Percentiles rank a stretch among this genome's conserved stretches.
These are phyloP conservation scores for Phytopythium chamaehyphon DNA, from an alignment of 352 stramenopile genomes.

Conservation along the genomic window DNA sequence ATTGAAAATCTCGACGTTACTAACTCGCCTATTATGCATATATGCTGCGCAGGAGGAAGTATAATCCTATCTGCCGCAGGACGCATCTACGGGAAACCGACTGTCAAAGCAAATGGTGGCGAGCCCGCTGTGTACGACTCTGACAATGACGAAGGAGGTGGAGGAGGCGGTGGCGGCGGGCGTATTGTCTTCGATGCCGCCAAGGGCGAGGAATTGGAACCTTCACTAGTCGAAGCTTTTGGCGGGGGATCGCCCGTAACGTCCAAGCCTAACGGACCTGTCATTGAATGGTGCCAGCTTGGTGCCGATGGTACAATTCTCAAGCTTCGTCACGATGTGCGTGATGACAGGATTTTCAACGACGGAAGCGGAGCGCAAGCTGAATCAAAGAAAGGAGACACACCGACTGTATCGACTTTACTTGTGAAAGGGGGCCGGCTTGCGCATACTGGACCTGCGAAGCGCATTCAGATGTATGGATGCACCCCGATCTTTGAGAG, in stretches of 20 bases:
- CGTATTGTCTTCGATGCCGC: slow-evolving; percentile 50
- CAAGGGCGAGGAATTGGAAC: slow-evolving; percentile 32
- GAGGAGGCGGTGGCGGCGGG: slow-evolving; percentile 54
- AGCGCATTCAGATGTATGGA: slow-evolving; percentile 67
- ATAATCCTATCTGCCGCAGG: slow-evolving; percentile 33
- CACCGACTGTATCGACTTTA: slow-evolving; percentile 26
- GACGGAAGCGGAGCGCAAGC: slow-evolving; percentile 5
- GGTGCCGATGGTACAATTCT: slow-evolving; percentile 76
- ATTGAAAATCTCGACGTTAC: neutral
- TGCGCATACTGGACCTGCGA: slow-evolving; percentile 44
- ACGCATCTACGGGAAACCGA: slow-evolving; percentile 33
- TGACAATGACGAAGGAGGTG: slow-evolving; percentile 27
- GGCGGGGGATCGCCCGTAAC: slow-evolving; percentile 30
- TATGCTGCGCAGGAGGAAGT: slow-evolving; percentile 30
- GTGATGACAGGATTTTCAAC: slow-evolving; percentile 13
- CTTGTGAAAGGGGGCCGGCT: slow-evolving; percentile 55
- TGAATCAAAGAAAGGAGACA: neutral
- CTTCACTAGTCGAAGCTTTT: slow-evolving; percentile 39
- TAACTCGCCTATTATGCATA: neutral
- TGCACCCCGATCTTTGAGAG: slow-evolving; percentile 70
- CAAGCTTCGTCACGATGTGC: slow-evolving; percentile 37
- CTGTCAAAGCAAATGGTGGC: slow-evolving; percentile 52
- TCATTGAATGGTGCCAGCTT: slow-evolving; percentile 73
- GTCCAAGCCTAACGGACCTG: slow-evolving; percentile 15
- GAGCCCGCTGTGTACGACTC: slow-evolving; percentile 33